These are phyloP conservation scores for Pseudogymnoascus verrucosus DNA, from an alignment of 2,329 filamentous ascomycete genomes.

Conservation along the genomic window DNA sequence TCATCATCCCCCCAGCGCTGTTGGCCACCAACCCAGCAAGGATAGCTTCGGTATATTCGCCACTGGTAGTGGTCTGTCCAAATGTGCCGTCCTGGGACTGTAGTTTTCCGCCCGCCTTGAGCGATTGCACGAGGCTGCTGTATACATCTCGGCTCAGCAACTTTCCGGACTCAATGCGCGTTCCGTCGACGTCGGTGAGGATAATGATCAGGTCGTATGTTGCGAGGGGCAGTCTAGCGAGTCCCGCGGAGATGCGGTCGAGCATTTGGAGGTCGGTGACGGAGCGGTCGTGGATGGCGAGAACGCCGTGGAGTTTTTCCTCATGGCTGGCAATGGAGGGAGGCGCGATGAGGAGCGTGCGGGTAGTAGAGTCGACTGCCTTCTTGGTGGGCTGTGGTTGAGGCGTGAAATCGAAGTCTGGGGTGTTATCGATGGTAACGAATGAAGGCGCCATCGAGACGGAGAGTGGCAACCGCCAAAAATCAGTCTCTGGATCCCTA, in stretches of 20 bases:
- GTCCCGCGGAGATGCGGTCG: conserved; percentile 75
- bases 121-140: conserved; percentile 56
- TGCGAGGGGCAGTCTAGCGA: conserved; percentile 65
- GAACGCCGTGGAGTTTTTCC: conserved; percentile 62
- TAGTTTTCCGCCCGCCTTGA: conserved; percentile 62
- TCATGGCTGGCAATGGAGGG: conserved; percentile 84
- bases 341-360: conserved; percentile 78
- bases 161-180: conserved; percentile 51
- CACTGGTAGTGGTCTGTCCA: conserved; percentile 31
- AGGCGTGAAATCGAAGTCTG: conserved; percentile 23
- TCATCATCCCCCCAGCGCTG: conserved; percentile 58
- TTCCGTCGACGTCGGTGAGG: conserved; percentile 68
- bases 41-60: conserved; percentile 69
- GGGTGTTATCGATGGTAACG: conserved; percentile 24
- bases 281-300: conserved; percentile 65
- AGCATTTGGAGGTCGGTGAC: conserved; percentile 94
- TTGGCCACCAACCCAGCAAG: conserved; percentile 66
- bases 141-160: conserved; percentile 64
- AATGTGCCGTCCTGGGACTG: conserved; percentile 61
- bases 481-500: neutral
- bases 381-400: conserved; percentile 12
- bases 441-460: conserved; percentile 23
- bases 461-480: conserved; percentile 7
- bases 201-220: conserved; percentile 83
- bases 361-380: conserved; percentile 12